phyloP scores from a whole-genome alignment of 2,329 filamentous ascomycete species.

The Cladophialophora bantiana region DNA sequence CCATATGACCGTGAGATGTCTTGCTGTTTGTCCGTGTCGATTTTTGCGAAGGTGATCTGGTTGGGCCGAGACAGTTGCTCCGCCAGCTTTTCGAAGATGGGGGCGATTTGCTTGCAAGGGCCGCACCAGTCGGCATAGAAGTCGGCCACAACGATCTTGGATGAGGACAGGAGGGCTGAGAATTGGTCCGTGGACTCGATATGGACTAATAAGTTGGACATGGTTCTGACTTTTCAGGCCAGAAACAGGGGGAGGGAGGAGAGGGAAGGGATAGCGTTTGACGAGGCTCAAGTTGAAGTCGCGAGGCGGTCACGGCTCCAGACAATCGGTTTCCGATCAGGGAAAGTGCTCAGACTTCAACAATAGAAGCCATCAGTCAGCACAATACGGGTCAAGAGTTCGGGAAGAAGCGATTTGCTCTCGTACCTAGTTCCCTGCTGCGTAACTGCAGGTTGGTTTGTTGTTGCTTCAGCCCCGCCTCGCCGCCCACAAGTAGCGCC shows the following conservation, averaged over 20 bases:
- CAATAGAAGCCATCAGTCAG: conserved; percentile 10
- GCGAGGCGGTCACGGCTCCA: too few species aligned
- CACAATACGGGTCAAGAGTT: background rate
- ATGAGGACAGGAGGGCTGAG: conserved; percentile 70
- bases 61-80: conserved; percentile 72
- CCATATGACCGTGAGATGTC: conserved; percentile 76
- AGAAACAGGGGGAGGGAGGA: background rate
- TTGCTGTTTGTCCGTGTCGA: conserved; percentile 80
- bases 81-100: conserved; percentile 80
- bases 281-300: background rate
- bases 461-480: conserved; percentile 12
- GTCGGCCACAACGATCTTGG: conserved; percentile 82
- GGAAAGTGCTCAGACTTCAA: background rate
- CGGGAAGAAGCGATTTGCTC: background rate
- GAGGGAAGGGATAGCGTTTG: background rate
- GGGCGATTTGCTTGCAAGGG: conserved; percentile 83
- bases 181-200: conserved; percentile 74
- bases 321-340: too few species aligned
- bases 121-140: conserved; percentile 90
- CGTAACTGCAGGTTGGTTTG: conserved; percentile 13
- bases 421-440: background rate
- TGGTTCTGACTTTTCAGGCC: conserved; percentile 40
- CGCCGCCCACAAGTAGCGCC: too few species aligned
- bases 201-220: conserved; percentile 52
- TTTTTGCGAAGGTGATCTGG: conserved; percentile 81